Evolutionary conservation across 768 basidiomycete species (phyloP).

Genomic region (Chalciporus chontae): DNA sequence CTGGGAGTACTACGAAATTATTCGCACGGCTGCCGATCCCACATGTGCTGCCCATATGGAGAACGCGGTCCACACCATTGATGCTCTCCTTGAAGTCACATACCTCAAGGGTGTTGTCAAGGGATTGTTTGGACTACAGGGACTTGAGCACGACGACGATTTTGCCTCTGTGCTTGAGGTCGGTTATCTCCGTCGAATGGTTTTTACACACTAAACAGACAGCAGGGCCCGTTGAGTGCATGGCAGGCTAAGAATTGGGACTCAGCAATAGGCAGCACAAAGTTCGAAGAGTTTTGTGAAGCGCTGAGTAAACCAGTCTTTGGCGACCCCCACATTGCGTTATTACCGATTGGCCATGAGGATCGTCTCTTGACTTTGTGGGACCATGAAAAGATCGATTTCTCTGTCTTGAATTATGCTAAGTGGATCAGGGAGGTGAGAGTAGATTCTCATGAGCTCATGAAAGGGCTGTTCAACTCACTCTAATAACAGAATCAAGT

Average conservation of each 20-base stretch:
- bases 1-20: conserved; percentile 89
- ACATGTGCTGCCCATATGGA: conserved; percentile 58
- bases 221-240: conserved; percentile 53
- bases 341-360: conserved; percentile 46
- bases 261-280: conserved; percentile 55
- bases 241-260: conserved; percentile 94
- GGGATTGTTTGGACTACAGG: conserved; percentile 69
- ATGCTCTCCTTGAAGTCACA: conserved; percentile 51
- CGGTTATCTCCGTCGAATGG: conserved; percentile 18
- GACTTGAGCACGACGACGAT: conserved; percentile 69
- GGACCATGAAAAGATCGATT: conserved; percentile 49
- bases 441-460: not conserved
- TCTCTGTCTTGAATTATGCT: conserved; percentile 69
- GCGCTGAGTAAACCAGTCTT: conserved; percentile 45
- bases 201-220: not conserved
- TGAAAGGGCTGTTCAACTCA: not conserved
- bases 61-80: conserved; percentile 56
- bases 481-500: conserved; percentile 45
- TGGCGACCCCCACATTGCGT: conserved; percentile 30
- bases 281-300: conserved; percentile 68
- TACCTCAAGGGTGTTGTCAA: conserved; percentile 55
- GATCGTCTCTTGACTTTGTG: conserved; percentile 46
- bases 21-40: conserved; percentile 63
- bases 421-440: conserved; percentile 69
- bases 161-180: conserved; percentile 71